A percentile compares a stretch with the other conserved stretches of the same genome.
Conservation (phyloP, 1,284 basidiomycete species). For the Austropuccinia psidii region DNA sequence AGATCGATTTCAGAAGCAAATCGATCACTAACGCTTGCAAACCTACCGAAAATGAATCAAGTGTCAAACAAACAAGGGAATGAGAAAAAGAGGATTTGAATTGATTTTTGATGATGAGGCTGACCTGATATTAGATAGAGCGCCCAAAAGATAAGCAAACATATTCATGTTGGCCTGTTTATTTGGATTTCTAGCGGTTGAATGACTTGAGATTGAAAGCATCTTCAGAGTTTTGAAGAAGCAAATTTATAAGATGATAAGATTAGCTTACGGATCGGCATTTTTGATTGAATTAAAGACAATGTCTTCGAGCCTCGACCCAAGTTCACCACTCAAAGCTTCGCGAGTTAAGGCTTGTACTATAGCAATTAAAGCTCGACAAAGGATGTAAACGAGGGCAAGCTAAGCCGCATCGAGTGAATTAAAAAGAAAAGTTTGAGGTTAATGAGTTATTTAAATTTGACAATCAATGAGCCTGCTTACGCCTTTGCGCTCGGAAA, state of each 20-base stretch:
- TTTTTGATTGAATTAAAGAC: slow-evolving; percentile 76
- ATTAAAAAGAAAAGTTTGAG: background rate
- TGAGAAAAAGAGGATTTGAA: background rate
- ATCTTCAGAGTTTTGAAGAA: background rate
- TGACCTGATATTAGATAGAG: slow-evolving; percentile 68
- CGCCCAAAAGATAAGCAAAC: slow-evolving; percentile 71
- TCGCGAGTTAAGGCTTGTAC: slow-evolving; percentile 66
- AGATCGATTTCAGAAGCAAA: slow-evolving; percentile 35
- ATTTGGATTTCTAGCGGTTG: slow-evolving; percentile 56
- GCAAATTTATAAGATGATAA: background rate
- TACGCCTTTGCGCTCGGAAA: slow-evolving; percentile 65
- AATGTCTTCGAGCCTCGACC: slow-evolving; percentile 69
- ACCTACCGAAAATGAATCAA: background rate
- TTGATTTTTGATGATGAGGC: background rate
- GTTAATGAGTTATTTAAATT: background rate
- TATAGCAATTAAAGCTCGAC: slow-evolving; percentile 69
- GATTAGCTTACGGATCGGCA: slow-evolving; percentile 55
- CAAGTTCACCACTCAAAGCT: slow-evolving; percentile 65
- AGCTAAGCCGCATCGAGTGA: slow-evolving; percentile 47
- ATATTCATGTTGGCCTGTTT: slow-evolving; percentile 70
- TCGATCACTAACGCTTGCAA: slow-evolving; percentile 35
- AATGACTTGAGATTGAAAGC: background rate
- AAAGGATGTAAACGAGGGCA: slow-evolving; percentile 77
- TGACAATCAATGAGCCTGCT: slow-evolving; percentile 18
- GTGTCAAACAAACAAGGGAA: background rate